These are phyloP conservation scores for Phylloporus sp. DNA, from an alignment of 768 basidiomycete species.

Conservation along the genomic window DNA sequence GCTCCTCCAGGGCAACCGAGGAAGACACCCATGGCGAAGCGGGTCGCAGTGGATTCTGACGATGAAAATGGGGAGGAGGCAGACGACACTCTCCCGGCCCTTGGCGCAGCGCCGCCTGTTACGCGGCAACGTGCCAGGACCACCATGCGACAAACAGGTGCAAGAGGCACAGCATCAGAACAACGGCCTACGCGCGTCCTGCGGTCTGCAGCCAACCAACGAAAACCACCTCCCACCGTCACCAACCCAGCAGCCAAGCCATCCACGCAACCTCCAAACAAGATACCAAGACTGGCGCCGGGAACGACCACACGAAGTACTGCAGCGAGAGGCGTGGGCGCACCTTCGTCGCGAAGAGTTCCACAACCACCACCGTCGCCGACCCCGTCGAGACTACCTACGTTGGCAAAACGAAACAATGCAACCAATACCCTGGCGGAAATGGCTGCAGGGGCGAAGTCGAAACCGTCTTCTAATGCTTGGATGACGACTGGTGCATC, in stretches of 20 bases:
- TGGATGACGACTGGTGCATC: constrained; percentile 75
- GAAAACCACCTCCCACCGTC: constrained; percentile 44
- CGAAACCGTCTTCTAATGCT: constrained; percentile 43
- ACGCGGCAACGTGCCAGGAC: constrained; percentile 34
- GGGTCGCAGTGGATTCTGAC: constrained; percentile 61
- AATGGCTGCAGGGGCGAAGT: constrained; percentile 38
- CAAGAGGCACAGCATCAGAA: constrained; percentile 59
- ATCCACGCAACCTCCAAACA: constrained; percentile 52
- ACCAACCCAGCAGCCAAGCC: constrained; percentile 35
- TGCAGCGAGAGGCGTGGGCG: constrained; percentile 30
- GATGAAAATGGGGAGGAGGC: constrained; percentile 54
- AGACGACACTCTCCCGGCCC: constrained; percentile 59
- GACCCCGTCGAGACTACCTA: constrained; percentile 73
- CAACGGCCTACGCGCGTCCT: constrained; percentile 72
- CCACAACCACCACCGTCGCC: constrained; percentile 56
- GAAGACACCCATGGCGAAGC: constrained; percentile 81
- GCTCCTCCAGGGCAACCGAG: constrained; percentile 79
- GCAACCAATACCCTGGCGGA: constrained; percentile 45
- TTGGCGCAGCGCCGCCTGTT: constrained; percentile 45
- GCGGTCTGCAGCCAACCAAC: constrained; percentile 56
- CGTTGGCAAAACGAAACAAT: constrained; percentile 55
- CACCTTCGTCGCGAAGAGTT: constrained; percentile 33
- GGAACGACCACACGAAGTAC: constrained; percentile 49
- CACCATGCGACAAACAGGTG: constrained; percentile 34
- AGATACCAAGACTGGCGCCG: constrained; percentile 61